phyloP scores from a whole-genome alignment of 1,284 basidiomycete genomes.

The Wallemia hederae region DNA sequence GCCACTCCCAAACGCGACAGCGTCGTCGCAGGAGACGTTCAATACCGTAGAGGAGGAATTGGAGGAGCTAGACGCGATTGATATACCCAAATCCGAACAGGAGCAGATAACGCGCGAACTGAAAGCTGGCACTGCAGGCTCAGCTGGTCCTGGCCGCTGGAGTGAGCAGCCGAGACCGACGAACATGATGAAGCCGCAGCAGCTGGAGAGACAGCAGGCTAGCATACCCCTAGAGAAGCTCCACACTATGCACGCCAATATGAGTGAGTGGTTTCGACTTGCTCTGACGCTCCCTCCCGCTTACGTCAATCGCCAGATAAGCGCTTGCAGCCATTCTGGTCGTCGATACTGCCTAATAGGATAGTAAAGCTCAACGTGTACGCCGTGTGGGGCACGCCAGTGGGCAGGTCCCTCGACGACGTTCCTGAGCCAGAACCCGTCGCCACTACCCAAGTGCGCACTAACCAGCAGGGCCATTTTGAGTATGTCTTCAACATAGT shows the following conservation, averaged over 20 bases:
- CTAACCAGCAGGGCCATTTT: background rate
- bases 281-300: background rate
- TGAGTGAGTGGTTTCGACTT: too few relatives aligned
- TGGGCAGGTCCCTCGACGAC: background rate
- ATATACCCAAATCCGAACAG: background rate
- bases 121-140: background rate
- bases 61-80: background rate
- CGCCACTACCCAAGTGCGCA: background rate
- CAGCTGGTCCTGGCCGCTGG: background rate
- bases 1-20: background rate
- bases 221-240: background rate
- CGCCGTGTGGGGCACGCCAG: background rate
- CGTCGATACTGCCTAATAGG: constrained; percentile 30
- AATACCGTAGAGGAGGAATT: background rate
- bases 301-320: constrained; percentile 22
- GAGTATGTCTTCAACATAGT: background rate
- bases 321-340: constrained; percentile 47
- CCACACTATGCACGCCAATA: background rate
- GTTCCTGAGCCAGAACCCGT: background rate
- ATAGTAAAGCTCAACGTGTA: constrained; percentile 14
- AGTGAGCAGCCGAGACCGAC: background rate
- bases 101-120: background rate
- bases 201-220: background rate
- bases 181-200: background rate
- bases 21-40: background rate